Percentiles rank a stretch among this genome's conserved stretches.
Conservation (phyloP, 345 rosid species). For the Pugionium dolabratum region DNA sequence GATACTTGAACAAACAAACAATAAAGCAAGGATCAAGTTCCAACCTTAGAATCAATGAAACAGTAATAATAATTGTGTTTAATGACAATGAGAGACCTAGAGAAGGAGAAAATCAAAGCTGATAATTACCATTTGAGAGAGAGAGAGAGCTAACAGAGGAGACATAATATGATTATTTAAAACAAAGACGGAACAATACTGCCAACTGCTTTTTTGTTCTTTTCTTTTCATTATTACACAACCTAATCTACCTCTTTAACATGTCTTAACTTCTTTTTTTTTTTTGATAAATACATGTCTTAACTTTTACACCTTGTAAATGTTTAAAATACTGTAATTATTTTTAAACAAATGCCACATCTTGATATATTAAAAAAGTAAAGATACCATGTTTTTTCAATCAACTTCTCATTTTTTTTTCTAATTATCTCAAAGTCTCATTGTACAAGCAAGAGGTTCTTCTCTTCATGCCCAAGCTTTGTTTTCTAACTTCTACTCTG, state of each 20-base stretch:
- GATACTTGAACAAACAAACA: not conserved
- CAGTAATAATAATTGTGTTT: conserved; percentile 39
- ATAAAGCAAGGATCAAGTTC: conserved; percentile 59
- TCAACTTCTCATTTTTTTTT: not conserved
- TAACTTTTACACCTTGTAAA: conserved; percentile 34
- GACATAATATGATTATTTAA: conserved; percentile 48
- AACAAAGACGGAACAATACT: conserved; percentile 60
- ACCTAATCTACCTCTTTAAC: conserved; percentile 38
- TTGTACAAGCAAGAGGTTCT: conserved; percentile 57
- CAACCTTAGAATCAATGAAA: conserved; percentile 44
- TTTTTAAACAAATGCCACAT: no score
- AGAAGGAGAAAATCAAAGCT: conserved; percentile 15
- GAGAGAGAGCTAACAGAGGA: conserved; percentile 47
- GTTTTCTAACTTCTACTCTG: conserved; percentile 46
- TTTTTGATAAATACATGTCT: conserved; percentile 28
- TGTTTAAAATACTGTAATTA: not conserved
- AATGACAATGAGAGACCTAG: conserved; percentile 40
- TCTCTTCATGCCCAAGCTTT: conserved; percentile 81
- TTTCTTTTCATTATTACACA: conserved; percentile 42
- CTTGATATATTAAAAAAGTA: no score
- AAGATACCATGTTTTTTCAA: no score
- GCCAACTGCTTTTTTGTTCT: conserved; percentile 63
- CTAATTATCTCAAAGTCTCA: conserved; percentile 26
- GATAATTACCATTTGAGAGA: conserved; percentile 31
- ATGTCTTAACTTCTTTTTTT: conserved; percentile 13